phyloP scores from a whole-genome alignment of 139 green algal genomes.

The Tetraselmis chui region DNA sequence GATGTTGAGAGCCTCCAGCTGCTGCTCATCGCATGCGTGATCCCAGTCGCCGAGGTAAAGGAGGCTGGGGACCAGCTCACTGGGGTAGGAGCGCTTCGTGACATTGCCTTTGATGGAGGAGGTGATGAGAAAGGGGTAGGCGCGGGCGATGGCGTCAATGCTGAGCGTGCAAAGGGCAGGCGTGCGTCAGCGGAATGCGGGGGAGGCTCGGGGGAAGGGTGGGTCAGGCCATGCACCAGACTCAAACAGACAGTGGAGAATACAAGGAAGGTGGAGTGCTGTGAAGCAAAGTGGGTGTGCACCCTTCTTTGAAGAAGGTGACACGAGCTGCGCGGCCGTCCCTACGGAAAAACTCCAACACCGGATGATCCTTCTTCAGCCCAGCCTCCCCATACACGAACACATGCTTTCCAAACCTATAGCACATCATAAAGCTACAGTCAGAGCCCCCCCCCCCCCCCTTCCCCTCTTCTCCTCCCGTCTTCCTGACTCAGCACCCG shows the following conservation, averaged over 20 bases:
- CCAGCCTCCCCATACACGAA: constrained; percentile 52
- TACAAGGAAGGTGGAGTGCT: too few species aligned
- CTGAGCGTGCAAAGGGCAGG: constrained; percentile 14
- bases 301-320: constrained; percentile 45
- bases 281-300: too few species aligned
- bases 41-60: constrained; percentile 74
- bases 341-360: constrained; percentile 46
- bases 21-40: constrained; percentile 38
- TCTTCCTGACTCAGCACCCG: background rate
- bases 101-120: constrained; percentile 41
- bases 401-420: constrained; percentile 59
- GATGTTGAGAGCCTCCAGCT: constrained; percentile 46
- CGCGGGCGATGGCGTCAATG: constrained; percentile 40
- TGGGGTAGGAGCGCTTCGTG: constrained; percentile 55
- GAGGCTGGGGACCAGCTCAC: constrained; percentile 44
- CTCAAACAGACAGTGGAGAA: too few species aligned
- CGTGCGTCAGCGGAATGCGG: background rate
- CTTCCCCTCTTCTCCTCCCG: background rate
- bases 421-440: too few species aligned
- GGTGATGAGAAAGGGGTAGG: constrained; percentile 58
- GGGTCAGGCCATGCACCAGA: too few species aligned
- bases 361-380: constrained; percentile 56
- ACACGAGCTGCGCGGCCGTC: constrained; percentile 39
- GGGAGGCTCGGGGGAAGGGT: too few species aligned
- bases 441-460: background rate